A percentile compares a stretch with the other conserved stretches of the same genome.
Evolutionary conservation across 345 rosid species (phyloP).

Genomic region (Lepidium aucheri): DNA sequence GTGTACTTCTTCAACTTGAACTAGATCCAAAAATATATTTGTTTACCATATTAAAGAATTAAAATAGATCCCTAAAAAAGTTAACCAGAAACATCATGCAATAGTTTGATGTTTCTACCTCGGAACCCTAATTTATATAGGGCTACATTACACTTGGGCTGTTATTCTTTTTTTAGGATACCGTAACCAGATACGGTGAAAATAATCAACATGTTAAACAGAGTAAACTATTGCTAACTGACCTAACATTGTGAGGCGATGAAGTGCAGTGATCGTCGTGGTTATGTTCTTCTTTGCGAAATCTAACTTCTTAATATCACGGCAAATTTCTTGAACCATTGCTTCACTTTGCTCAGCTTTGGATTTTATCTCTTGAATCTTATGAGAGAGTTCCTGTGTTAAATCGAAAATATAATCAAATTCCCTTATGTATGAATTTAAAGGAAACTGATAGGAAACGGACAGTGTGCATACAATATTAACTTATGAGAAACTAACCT

Average conservation of each 20-base stretch:
- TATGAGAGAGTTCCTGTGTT: slow-evolving; percentile 78
- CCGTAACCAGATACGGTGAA: neutral
- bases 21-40: neutral
- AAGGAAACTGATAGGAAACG: neutral
- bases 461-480: neutral
- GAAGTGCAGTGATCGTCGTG: slow-evolving; percentile 96
- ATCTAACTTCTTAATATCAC: slow-evolving; percentile 97
- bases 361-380: slow-evolving; percentile 92
- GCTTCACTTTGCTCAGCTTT: slow-evolving; percentile 99
- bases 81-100: neutral
- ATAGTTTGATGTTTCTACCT: neutral
- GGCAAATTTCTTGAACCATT: slow-evolving; percentile 98
- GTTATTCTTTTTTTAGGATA: neutral
- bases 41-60: neutral
- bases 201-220: neutral
- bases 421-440: neutral
- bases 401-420: slow-evolving; percentile 12
- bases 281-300: slow-evolving; percentile 99
- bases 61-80: neutral
- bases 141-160: neutral
- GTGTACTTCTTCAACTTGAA: neutral
- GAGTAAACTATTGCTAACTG: slow-evolving; percentile 17
- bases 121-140: neutral
- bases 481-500: slow-evolving; percentile 46
- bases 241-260: slow-evolving; percentile 99